These are phyloP conservation scores for Bruguiera hainesii DNA, from an alignment of 441 rosid species.

Conservation along the genomic window DNA sequence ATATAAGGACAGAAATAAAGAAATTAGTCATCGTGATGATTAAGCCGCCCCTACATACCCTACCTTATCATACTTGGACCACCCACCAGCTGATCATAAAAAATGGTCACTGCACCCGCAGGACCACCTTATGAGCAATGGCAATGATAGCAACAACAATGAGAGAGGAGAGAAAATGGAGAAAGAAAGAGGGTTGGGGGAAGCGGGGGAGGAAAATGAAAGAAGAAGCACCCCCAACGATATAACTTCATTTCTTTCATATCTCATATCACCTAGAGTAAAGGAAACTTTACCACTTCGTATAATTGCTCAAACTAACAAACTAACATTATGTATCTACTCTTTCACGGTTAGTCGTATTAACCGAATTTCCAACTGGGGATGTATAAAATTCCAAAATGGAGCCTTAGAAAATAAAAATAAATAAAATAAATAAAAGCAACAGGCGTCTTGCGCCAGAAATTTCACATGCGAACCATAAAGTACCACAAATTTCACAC, in stretches of 20 bases:
- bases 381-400: not conserved
- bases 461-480: too few relatives aligned
- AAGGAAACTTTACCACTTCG: too few relatives aligned
- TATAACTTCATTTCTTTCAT: not conserved
- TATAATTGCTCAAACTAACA: too few relatives aligned
- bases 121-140: conserved; percentile 24
- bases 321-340: too few relatives aligned
- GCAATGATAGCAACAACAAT: conserved; percentile 10
- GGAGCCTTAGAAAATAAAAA: not conserved
- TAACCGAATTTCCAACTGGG: too few relatives aligned
- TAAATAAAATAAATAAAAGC: not conserved
- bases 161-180: not conserved
- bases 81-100: conserved; percentile 17
- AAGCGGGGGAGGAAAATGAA: too few relatives aligned
- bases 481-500: too few relatives aligned
- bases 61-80: conserved; percentile 23
- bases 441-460: not conserved
- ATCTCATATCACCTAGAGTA: too few relatives aligned
- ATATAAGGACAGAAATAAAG: not conserved
- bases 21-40: conserved; percentile 20
- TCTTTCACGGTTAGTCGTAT: too few relatives aligned
- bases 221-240: too few relatives aligned
- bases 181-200: too few relatives aligned
- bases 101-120: conserved; percentile 7
- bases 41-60: conserved; percentile 12